Percentiles rank a stretch among this genome's conserved stretches.
These are phyloP conservation scores for Nannizziopsis barbatae DNA, from an alignment of 2,329 filamentous ascomycete genomes.

Conservation along the genomic window DNA sequence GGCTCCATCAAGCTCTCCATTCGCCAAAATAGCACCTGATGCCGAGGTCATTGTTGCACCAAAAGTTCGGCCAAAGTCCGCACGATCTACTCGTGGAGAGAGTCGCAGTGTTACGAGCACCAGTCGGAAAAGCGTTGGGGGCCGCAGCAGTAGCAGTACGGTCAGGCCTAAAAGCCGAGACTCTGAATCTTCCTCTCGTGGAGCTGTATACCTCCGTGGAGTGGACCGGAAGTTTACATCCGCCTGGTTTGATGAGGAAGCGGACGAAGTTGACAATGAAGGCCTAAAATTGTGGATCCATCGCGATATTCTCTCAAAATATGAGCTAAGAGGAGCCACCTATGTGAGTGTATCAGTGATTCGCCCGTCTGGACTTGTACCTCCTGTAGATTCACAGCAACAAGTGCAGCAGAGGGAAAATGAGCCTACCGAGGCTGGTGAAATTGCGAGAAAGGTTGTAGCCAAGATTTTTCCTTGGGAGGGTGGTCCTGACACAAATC, in stretches of 20 bases:
- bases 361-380: slow-evolving; percentile 64
- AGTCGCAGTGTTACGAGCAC: slow-evolving; percentile 69
- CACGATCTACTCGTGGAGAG: slow-evolving; percentile 54
- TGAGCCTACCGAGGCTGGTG: slow-evolving; percentile 45
- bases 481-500: slow-evolving; percentile 71
- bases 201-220: slow-evolving; percentile 61
- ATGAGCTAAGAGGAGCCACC: slow-evolving; percentile 61
- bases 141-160: slow-evolving; percentile 63
- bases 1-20: slow-evolving; percentile 56
- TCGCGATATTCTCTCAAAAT: slow-evolving; percentile 59
- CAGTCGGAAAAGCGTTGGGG: slow-evolving; percentile 59
- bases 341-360: slow-evolving; percentile 81
- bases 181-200: slow-evolving; percentile 50
- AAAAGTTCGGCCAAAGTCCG: slow-evolving; percentile 65
- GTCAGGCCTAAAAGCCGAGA: slow-evolving; percentile 47
- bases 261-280: slow-evolving; percentile 43
- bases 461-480: slow-evolving; percentile 70
- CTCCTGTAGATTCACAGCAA: slow-evolving; percentile 56
- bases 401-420: slow-evolving; percentile 57
- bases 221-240: slow-evolving; percentile 58
- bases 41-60: slow-evolving; percentile 96
- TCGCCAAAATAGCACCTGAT: slow-evolving; percentile 86
- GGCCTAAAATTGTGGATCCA: slow-evolving; percentile 75
- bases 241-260: slow-evolving; percentile 68
- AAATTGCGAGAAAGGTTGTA: slow-evolving; percentile 56